Conservation (phyloP, 306 rosid species). For the Citrullus colocynthis region DNA sequence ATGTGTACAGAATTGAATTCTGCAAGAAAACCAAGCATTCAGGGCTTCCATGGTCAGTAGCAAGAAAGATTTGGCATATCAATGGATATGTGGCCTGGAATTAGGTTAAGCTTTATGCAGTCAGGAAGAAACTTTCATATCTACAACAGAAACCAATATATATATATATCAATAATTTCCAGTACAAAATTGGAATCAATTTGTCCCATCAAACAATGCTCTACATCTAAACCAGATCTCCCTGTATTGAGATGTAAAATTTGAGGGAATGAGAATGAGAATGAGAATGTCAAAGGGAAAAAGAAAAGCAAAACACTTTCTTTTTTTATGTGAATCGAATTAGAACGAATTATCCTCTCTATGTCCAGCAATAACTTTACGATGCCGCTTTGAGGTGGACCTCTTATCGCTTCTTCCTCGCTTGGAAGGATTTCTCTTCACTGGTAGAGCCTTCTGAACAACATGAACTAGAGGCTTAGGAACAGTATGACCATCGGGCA, state of each 20-base stretch:
- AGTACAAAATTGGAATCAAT: conserved; percentile 14
- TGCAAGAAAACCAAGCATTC: neutral
- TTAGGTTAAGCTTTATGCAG: neutral
- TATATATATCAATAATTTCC: conserved; percentile 30
- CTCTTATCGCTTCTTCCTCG: conserved; percentile 47
- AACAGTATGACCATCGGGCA: conserved; percentile 1
- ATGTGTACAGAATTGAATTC: neutral
- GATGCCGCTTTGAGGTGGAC: conserved; percentile 49
- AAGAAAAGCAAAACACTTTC: neutral
- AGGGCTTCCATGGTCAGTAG: neutral
- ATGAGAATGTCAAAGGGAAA: neutral
- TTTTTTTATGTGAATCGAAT: conserved; percentile 3
- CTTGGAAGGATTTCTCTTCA: conserved; percentile 33
- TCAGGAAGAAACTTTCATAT: conserved; percentile 9
- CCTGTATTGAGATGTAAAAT: conserved; percentile 11
- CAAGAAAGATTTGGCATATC: neutral
- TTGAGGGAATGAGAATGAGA: conserved; percentile 3
- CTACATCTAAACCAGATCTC: conserved; percentile 20
- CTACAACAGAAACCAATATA: conserved; percentile 33
- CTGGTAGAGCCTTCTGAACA: conserved; percentile 23
- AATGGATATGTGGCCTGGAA: neutral
- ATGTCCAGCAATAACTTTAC: conserved; percentile 38
- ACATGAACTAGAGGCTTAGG: conserved; percentile 17
- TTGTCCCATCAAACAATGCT: conserved; percentile 18
- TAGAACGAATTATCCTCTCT: conserved; percentile 28